phyloP scores from a whole-genome alignment of 257 asterid species.

The Solanum gracilifrons region DNA sequence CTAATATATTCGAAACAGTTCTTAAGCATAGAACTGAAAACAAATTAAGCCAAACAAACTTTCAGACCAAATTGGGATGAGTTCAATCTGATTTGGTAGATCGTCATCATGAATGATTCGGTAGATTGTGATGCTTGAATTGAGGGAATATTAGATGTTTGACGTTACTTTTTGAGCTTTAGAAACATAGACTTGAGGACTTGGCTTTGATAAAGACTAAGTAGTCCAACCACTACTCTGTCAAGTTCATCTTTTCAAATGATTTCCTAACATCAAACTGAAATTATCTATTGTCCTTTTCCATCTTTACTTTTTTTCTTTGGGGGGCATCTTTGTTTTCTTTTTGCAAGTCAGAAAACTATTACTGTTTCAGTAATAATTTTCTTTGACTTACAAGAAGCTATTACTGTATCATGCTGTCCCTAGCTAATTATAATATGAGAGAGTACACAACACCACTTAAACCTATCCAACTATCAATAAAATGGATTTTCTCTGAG shows the following conservation, averaged over 20 bases:
- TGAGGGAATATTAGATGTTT: not conserved
- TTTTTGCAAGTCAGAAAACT: not conserved
- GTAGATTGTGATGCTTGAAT: not conserved
- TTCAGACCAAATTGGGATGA: not conserved
- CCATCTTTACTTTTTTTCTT: not conserved
- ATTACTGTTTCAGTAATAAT: not conserved
- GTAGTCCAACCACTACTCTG: not conserved
- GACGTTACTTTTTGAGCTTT: not conserved
- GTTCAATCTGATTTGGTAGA: not conserved
- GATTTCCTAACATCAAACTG: not conserved
- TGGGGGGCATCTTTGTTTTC: not conserved
- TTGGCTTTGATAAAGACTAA: not conserved
- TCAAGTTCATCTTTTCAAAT: not conserved
- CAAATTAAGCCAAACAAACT: not conserved
- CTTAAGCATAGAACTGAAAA: not conserved
- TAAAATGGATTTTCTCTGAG: not conserved
- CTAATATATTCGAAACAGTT: not conserved
- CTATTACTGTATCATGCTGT: not conserved
- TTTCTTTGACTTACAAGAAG: not conserved
- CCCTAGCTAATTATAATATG: not conserved
- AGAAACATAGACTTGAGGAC: not conserved
- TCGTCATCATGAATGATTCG: not conserved
- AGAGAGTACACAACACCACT: not conserved
- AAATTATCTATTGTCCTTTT: not conserved
- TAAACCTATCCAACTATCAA: not conserved